Conservation (phyloP, 2,329 filamentous ascomycete species). For the Neonectria punicea region DNA sequence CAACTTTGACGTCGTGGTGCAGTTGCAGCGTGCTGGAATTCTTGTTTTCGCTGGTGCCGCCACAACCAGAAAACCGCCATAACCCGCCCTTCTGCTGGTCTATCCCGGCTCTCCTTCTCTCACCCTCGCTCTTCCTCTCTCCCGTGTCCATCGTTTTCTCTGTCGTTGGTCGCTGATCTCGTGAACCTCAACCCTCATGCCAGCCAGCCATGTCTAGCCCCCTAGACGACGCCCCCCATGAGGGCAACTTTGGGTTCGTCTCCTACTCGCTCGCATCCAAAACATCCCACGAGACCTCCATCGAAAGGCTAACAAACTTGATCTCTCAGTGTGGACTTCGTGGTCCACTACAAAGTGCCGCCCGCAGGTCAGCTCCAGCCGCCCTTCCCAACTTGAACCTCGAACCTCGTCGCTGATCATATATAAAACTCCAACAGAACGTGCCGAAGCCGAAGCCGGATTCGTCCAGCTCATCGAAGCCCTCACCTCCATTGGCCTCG, state of each 20-base stretch:
- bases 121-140: not conserved
- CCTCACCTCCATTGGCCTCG: slow-evolving; percentile 82
- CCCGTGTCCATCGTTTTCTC: not conserved
- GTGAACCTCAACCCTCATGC: slow-evolving; percentile 20
- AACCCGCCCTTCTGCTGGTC: not conserved
- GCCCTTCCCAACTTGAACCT: not conserved
- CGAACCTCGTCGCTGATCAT: slow-evolving; percentile 14
- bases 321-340: slow-evolving; percentile 80
- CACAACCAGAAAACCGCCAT: not conserved
- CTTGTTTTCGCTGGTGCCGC: not conserved
- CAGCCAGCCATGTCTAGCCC: slow-evolving; percentile 47
- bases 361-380: slow-evolving; percentile 62
- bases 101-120: not conserved
- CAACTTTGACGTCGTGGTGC: slow-evolving; percentile 27
- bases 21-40: not conserved
- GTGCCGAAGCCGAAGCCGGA: slow-evolving; percentile 74
- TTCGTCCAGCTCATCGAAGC: slow-evolving; percentile 83
- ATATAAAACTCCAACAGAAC: slow-evolving; percentile 59
- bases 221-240: slow-evolving; percentile 41
- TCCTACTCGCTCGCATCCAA: not conserved
- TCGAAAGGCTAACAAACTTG: slow-evolving; percentile 24
- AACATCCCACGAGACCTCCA: not conserved
- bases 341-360: slow-evolving; percentile 81
- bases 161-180: not conserved
- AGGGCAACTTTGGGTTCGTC: slow-evolving; percentile 56